Base-by-base conservation (phyloP, 768 basidiomycete genomes). In the Kockovaella imperatae region DNA sequence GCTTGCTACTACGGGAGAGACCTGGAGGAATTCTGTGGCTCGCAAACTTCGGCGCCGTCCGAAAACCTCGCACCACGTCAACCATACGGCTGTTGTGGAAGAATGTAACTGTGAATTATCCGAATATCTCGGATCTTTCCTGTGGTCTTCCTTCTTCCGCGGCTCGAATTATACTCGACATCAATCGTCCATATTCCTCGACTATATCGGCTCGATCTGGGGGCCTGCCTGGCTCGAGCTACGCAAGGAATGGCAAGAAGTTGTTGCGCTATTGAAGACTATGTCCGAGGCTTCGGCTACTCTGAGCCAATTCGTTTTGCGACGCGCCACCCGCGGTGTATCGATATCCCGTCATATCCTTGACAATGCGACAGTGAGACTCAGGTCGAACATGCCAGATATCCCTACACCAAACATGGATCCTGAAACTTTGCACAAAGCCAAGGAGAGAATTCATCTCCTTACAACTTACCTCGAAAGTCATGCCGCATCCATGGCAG, bases 281-380 rank as follows among this genome's bases (percentile, higher is more conserved):
- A 11, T 46, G 13, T 31, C 45, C 4, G 45, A 46, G 26, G 26
- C 45, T 14, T 13, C 32, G 8, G 35, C 45, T 4, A 46, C 45
- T 6, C 6, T 46, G 7, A 6, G 32, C 17, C 32, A 46, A 26
- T 46, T 46, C 23, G 25, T 36, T 35, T 35, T 46, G 23, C 7
- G 45, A 15, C 30, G 45, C 5, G 45, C 45, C 6, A 35, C 45
- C 6, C 30, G 45, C 10, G 45, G 45, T 8, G 6, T 46, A n/a
- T 18, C 31, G 17, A 25, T 46, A 5, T 21, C 45, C 20, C 30
- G 45, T 10, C 32, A 23, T 14, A 13, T 20, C 13, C 34, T 28
- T 3, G 39, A 31, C 5, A 15, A 13, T 10, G 8, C 18, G 13
- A 31, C n/a, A 17, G 14, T n/a, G 5, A 31, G 34, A 11, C 14